Evolutionary conservation across 805 yeast genomes (phyloP).

Genomic region (Cyberlindnera euphorbiiphila): DNA sequence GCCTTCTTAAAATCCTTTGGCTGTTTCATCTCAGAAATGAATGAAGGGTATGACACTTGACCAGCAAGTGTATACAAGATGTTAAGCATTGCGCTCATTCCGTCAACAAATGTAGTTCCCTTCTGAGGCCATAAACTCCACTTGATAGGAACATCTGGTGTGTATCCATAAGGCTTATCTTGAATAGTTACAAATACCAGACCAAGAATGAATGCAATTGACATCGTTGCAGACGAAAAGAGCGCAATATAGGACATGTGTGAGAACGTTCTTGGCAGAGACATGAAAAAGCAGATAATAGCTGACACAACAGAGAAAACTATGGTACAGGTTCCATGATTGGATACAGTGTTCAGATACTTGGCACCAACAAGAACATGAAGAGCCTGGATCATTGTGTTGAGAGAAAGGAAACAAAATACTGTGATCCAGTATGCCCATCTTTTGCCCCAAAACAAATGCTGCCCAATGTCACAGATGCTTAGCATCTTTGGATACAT

Average conservation of each 20-base stretch:
- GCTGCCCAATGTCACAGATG: constrained; percentile 58
- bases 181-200: constrained; percentile 53
- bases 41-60: constrained; percentile 59
- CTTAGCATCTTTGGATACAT: constrained; percentile 47
- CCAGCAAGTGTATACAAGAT: constrained; percentile 62
- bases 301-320: constrained; percentile 48
- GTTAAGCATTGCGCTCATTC: constrained; percentile 53
- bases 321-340: constrained; percentile 49
- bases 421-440: constrained; percentile 59
- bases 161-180: constrained; percentile 42
- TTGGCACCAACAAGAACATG: constrained; percentile 60
- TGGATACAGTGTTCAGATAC: constrained; percentile 51
- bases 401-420: constrained; percentile 47
- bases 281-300: constrained; percentile 45
- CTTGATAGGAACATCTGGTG: constrained; percentile 35
- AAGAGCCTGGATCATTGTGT: constrained; percentile 53
- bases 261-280: constrained; percentile 55
- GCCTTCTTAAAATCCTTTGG: constrained; percentile 59
- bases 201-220: constrained; percentile 48
- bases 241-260: constrained; percentile 48
- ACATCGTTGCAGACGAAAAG: constrained; percentile 55
- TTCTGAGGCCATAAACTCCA: constrained; percentile 46
- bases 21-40: constrained; percentile 54
- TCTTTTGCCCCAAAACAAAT: constrained; percentile 45
- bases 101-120: constrained; percentile 51